Evolutionary conservation across 2,329 filamentous ascomycete species (phyloP).

Genomic region (Aspergillus phoenicis): DNA sequence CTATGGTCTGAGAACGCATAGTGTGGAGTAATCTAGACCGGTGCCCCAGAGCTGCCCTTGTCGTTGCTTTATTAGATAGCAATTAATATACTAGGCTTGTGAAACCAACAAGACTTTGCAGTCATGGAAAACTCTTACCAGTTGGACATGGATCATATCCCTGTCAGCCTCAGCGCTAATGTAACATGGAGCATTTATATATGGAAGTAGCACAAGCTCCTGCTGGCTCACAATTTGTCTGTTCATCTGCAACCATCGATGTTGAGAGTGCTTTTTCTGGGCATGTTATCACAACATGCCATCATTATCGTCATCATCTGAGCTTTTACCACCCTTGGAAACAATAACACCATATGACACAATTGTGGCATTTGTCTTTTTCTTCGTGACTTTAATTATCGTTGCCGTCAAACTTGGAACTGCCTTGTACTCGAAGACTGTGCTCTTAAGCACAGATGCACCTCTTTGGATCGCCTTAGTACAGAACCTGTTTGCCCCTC

Average conservation of each 20-base stretch:
- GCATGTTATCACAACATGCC: neutral
- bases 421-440: constrained; percentile 15
- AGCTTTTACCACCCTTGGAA: neutral
- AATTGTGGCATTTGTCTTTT: neutral
- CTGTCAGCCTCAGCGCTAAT: neutral
- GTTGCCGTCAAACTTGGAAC: constrained; percentile 19
- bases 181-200: neutral
- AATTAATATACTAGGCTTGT: neutral
- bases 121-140: neutral
- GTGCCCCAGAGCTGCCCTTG: neutral
- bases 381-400: constrained; percentile 19
- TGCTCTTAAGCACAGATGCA: constrained; percentile 13
- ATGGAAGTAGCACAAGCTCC: neutral
- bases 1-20: neutral
- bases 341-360: neutral
- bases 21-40: neutral
- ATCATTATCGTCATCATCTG: neutral
- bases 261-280: neutral
- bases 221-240: neutral
- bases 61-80: neutral
- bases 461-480: constrained; percentile 19
- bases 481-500: neutral
- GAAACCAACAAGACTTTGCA: neutral
- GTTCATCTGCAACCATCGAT: too few relatives aligned
- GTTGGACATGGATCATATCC: neutral